phyloP scores from a whole-genome alignment of 495 filamentous ascomycete genomes.

The Apiosordaria backusii region DNA sequence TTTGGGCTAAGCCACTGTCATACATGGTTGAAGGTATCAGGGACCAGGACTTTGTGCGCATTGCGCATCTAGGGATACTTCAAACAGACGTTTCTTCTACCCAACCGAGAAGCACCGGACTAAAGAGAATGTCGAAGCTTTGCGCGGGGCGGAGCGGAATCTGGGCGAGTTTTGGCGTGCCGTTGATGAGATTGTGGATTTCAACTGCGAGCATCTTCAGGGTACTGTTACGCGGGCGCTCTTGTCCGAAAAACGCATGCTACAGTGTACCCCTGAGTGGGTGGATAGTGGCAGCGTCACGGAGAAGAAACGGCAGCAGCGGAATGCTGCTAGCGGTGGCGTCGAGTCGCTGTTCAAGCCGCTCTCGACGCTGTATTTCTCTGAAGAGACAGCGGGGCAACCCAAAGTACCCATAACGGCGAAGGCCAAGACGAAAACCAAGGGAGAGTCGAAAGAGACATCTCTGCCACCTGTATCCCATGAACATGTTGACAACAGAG shows the following conservation, averaged over 20 bases:
- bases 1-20: constrained; percentile 15
- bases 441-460: constrained; percentile 4
- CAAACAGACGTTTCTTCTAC: constrained; percentile 42
- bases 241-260: constrained; percentile 31
- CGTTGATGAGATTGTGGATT: constrained; percentile 12
- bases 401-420: no score
- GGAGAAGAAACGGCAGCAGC: no score
- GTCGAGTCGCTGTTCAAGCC: constrained; percentile 16
- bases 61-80: constrained; percentile 26
- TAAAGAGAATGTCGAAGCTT: constrained; percentile 37
- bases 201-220: constrained; percentile 3
- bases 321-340: neutral
- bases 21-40: constrained; percentile 19
- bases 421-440: neutral
- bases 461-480: no score
- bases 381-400: constrained; percentile 16
- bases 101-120: constrained; percentile 48
- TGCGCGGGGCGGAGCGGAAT: constrained; percentile 40
- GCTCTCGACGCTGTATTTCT: constrained; percentile 19
- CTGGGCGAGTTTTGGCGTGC: constrained; percentile 50
- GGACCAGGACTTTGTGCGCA: neutral
- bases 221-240: constrained; percentile 24
- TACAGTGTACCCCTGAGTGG: constrained; percentile 52
- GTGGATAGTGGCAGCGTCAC: no score
- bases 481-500: no score